phyloP scores from a whole-genome alignment of 257 asterid genomes.

The Agastache rugosa region DNA sequence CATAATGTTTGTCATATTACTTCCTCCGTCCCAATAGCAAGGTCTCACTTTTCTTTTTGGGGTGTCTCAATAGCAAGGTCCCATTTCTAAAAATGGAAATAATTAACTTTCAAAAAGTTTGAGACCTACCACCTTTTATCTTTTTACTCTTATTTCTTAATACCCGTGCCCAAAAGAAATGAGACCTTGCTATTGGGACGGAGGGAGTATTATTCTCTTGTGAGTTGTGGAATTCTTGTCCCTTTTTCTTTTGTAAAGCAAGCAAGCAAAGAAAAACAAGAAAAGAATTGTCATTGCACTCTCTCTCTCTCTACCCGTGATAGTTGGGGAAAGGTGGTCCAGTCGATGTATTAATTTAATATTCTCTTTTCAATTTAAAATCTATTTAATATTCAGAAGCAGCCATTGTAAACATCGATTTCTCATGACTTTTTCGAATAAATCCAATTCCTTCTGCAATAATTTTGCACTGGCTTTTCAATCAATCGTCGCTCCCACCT shows the following conservation, averaged over 20 bases:
- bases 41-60: too few species aligned
- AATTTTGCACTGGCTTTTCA: conserved; percentile 13
- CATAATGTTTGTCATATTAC: background rate
- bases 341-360: background rate
- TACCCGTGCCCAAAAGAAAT: too few species aligned
- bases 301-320: conserved; percentile 4
- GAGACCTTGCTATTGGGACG: too few species aligned
- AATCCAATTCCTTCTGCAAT: conserved; percentile 9
- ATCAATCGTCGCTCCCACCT: background rate
- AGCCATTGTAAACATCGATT: conserved; percentile 37
- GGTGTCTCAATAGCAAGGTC: too few species aligned
- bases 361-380: background rate
- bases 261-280: background rate
- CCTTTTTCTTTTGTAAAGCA: background rate
- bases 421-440: conserved; percentile 31
- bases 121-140: too few species aligned
- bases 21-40: too few species aligned
- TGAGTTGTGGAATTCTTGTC: background rate
- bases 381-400: background rate
- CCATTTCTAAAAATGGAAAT: too few species aligned
- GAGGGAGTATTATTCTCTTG: background rate
- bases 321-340: conserved; percentile 29
- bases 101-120: too few species aligned
- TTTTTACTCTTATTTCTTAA: too few species aligned
- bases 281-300: conserved; percentile 1